Evolutionary conservation across 306 rosid genomes (phyloP), one percentile per base, ranked within the genome.

Genomic region (Betula pendula): DNA sequence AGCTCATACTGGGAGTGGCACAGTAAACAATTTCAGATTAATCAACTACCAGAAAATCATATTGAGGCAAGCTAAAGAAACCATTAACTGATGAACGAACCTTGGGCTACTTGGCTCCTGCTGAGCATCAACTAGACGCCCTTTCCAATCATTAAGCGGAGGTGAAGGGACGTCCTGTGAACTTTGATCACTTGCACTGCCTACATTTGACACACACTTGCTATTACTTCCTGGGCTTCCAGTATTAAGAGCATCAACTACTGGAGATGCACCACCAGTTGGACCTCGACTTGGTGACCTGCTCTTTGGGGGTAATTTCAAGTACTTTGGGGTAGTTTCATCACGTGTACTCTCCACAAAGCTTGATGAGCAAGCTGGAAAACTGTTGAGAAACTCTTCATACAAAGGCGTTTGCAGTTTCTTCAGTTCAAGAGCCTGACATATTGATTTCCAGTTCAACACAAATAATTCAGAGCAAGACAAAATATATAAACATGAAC

Each of bases 251-350:
- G 75, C 81, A 68, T 93, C 97, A 70, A 78, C 69, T 49, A 86
- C 90, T 77, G 85, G 84, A 78, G 97, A 89, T 73, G 88, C 86
- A 73, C 85, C 79, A 70, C 84, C 81, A 67, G 81, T 42, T 62
- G 98, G 92, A 58, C 75, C 84, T 71, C 90, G 86, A 84, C 80
- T 86, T 0, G 98, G 98, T 29, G 99, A 96, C 88, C 92, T 89
- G 82, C 98, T 91, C 85, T 96, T 96, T 33, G 98, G 99, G 78
- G 99, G 99, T 80, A 96, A 84, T 81, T 89, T 90, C 90, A 96
- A 86, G 88, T 79, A 96, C 80, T 86, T 88, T 3, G 88, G 82
- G 87, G 88, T 73, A 65, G 58, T 72, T 77, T 89, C 98, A 74
- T 91, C 96, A 78, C 75, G 81, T 22, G 80, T 77, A 75, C 84